These are phyloP conservation scores for Debaryomyces prosopidis DNA, from an alignment of 805 yeast genomes.

Conservation along the genomic window DNA sequence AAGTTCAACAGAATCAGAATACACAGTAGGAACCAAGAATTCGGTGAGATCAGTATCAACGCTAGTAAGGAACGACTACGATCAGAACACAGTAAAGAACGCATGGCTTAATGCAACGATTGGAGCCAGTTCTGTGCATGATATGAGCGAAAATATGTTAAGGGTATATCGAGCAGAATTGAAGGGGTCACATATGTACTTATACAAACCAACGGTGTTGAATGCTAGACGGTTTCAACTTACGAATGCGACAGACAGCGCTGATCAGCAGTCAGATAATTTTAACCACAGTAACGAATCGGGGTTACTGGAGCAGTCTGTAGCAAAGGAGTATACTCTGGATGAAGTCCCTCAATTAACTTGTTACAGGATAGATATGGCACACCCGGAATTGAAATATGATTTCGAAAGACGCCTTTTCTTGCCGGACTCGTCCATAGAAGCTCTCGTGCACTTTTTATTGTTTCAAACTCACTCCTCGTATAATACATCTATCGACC, in stretches of 20 bases:
- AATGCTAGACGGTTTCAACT: slow-evolving; percentile 35
- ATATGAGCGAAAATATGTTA: slow-evolving; percentile 36
- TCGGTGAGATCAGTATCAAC: slow-evolving; percentile 7
- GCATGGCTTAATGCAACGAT: slow-evolving; percentile 40
- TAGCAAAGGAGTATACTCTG: not conserved
- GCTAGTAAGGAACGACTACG: slow-evolving; percentile 31
- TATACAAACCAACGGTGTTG: slow-evolving; percentile 57
- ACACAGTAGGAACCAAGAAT: not conserved
- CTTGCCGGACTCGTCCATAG: slow-evolving; percentile 56
- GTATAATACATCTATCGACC: slow-evolving; percentile 14
- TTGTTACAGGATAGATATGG: slow-evolving; percentile 22
- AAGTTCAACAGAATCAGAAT: not conserved
- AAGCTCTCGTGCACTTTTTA: slow-evolving; percentile 75
- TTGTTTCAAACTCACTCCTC: slow-evolving; percentile 28
- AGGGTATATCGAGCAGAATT: slow-evolving; percentile 64
- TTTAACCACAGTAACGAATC: slow-evolving; percentile 18
- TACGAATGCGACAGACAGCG: slow-evolving; percentile 9
- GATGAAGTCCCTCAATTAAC: slow-evolving; percentile 15
- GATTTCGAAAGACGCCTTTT: slow-evolving; percentile 45
- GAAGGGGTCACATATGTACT: slow-evolving; percentile 62
- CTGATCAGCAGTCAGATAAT: slow-evolving; percentile 9
- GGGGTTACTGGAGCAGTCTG: slow-evolving; percentile 1
- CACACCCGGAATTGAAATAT: slow-evolving; percentile 35
- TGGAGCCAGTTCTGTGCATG: slow-evolving; percentile 31
- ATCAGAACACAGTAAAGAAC: slow-evolving; percentile 26